These are phyloP conservation scores for Mycena vitilis DNA, from an alignment of 768 basidiomycete species.

Conservation along the genomic window DNA sequence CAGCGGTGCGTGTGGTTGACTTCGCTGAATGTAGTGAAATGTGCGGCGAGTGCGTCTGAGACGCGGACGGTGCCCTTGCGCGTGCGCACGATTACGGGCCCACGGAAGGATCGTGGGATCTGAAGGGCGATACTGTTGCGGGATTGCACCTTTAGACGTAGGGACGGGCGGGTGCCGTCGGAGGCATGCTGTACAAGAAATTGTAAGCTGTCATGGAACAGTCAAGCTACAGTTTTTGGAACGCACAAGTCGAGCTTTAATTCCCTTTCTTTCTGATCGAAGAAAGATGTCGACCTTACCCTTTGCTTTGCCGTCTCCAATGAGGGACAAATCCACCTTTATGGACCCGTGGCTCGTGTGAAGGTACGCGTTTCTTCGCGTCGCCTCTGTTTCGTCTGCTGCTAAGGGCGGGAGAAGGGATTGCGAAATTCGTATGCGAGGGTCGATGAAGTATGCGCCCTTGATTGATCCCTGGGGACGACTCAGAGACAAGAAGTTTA, in stretches of 20 bases:
- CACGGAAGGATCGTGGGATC: slow-evolving; percentile 54
- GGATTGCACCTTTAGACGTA: slow-evolving; percentile 41
- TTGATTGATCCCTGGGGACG: no score
- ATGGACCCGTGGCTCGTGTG: slow-evolving; percentile 49
- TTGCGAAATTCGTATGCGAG: no score
- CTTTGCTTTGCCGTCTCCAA: slow-evolving; percentile 31
- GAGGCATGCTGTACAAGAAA: slow-evolving; percentile 4
- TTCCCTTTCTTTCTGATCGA: slow-evolving; percentile 30
- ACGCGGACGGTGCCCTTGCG: slow-evolving; percentile 48
- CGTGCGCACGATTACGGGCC: slow-evolving; percentile 49
- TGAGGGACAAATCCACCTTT: slow-evolving; percentile 53
- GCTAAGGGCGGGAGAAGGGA: no score
- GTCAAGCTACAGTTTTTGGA: no score
- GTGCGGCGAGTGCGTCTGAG: slow-evolving; percentile 45
- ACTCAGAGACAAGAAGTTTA: no score
- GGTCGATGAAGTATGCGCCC: no score
- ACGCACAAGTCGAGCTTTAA: slow-evolving; percentile 37
- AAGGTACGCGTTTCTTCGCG: slow-evolving; percentile 53
- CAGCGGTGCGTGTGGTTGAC: slow-evolving; percentile 46
- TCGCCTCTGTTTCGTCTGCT: slow-evolving; percentile 39
- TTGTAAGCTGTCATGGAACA: background rate
- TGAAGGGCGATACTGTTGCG: slow-evolving; percentile 49
- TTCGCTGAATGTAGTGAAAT: slow-evolving; percentile 49
- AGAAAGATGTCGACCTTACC: slow-evolving; percentile 37
- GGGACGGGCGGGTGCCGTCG: slow-evolving; percentile 36